Evolutionary conservation across 371 early-diverging fungal genomes (phyloP), one percentile per base, ranked within the genome.

Genomic region (Zancudomyces culisetae): DNA sequence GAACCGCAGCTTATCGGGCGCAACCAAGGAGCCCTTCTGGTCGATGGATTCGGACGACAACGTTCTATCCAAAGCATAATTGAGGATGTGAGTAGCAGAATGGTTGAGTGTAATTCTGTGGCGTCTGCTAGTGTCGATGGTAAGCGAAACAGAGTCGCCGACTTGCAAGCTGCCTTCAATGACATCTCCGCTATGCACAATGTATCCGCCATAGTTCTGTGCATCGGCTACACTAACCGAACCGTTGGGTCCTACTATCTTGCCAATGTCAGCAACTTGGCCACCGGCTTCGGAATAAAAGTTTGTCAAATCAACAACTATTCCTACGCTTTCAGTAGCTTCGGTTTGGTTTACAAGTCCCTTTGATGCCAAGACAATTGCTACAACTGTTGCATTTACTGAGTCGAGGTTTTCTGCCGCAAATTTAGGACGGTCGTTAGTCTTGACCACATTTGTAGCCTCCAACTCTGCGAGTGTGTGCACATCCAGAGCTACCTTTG

Each of bases 281-380:
- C 99, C 99, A 64, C 99, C 99, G 49, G 79, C 79, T 71, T 99
- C 99, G 42, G 94, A 90, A 67, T 99, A 99, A 61, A 99, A 96
- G 80, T 92, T 93, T 55, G 99, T 95, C 61, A 81, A 77, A 70
- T 98, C 96, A 43, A 94, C 77, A 54, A 98, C 67, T n/a, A 98
- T 69, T 55, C 95, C 91, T 60, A 90, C 80, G 26, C 49, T 40
- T 1, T 55, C 57, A 19, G 26, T 58, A 23, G 55, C 57, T 27
- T 66, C 57, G 18, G 59, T 43, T 26, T 50, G 43, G n/a, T 52
- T 49, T 2, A 47, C 57, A 2, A 52, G 54, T 35, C 64, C 60
- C n/a, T 27, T 45, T 42, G 51, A 28, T 47, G 58, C 59, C 22
- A 43, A 49, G 27, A 54, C 58, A 23, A 69, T 53, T 0, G 68